These are phyloP conservation scores for Primulina tabacum DNA, from an alignment of 257 asterid genomes.

Conservation along the genomic window DNA sequence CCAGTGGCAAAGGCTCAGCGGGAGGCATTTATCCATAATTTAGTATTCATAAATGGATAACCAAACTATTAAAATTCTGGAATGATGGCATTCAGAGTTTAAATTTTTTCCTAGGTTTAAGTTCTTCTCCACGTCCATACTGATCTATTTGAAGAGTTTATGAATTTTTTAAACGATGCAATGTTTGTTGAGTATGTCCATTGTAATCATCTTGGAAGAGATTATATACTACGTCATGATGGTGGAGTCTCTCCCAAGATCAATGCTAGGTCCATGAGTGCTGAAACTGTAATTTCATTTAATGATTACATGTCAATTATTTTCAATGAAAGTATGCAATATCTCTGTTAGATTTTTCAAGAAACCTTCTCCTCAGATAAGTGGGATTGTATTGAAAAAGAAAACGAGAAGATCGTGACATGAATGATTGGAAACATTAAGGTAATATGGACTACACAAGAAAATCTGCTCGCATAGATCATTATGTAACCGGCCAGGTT, in stretches of 20 bases:
- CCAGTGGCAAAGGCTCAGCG: not conserved
- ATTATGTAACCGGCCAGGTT: constrained; percentile 27
- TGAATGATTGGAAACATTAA: too few relatives aligned
- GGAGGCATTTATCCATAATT: not conserved
- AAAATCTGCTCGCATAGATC: too few relatives aligned
- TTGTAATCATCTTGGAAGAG: not conserved
- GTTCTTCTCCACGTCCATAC: not conserved
- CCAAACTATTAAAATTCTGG: not conserved
- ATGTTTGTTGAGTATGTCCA: not conserved
- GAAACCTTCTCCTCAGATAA: too few relatives aligned
- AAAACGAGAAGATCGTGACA: too few relatives aligned
- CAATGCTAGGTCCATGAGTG: not conserved
- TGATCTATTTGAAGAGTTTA: not conserved
- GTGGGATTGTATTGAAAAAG: too few relatives aligned
- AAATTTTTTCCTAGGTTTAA: not conserved
- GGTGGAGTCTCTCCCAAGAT: not conserved
- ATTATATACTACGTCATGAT: not conserved
- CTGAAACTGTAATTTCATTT: not conserved
- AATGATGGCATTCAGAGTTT: not conserved
- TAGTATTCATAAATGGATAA: not conserved
- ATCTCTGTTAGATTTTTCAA: too few relatives aligned
- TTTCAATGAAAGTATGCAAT: too few relatives aligned
- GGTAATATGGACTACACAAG: too few relatives aligned
- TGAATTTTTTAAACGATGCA: not conserved
- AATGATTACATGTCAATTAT: too few relatives aligned